Conservation (phyloP, 1,284 basidiomycete genomes). For the Tetrapyrgos nigripes region DNA sequence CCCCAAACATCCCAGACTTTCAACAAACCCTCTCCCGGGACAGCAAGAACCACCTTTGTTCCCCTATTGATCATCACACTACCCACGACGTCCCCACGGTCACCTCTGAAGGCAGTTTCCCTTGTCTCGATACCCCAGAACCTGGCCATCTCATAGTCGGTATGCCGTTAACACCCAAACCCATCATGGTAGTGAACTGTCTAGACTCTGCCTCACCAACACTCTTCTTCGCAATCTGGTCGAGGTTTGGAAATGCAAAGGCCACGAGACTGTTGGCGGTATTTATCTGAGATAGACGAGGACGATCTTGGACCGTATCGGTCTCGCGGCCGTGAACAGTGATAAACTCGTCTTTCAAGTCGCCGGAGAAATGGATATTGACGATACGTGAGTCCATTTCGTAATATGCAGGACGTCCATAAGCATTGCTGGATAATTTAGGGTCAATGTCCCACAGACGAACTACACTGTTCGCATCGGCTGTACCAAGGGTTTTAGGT, state of each 20-base stretch:
- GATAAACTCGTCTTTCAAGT: slow-evolving; percentile 84
- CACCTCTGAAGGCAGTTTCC: slow-evolving; percentile 37
- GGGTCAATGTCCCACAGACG: slow-evolving; percentile 75
- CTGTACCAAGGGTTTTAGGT: slow-evolving; percentile 82
- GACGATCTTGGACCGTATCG: background rate
- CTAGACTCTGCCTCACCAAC: background rate
- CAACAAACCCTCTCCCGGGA: slow-evolving; percentile 56
- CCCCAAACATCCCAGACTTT: slow-evolving; percentile 63
- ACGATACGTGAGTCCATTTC: slow-evolving; percentile 77
- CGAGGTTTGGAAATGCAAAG: slow-evolving; percentile 58
- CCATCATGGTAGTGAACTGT: background rate
- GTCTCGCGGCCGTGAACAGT: slow-evolving; percentile 72
- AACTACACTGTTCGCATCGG: slow-evolving; percentile 84
- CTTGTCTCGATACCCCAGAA: background rate
- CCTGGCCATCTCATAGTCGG: background rate
- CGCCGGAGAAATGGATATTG: slow-evolving; percentile 84
- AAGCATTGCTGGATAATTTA: slow-evolving; percentile 45
- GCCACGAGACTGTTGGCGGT: slow-evolving; percentile 59
- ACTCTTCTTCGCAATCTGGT: slow-evolving; percentile 36
- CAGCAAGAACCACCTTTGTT: slow-evolving; percentile 52
- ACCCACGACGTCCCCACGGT: slow-evolving; percentile 49
- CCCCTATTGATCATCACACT: slow-evolving; percentile 55
- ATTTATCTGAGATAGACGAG: slow-evolving; percentile 10
- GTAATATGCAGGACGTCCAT: slow-evolving; percentile 62
- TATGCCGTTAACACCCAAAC: background rate